phyloP scores from a whole-genome alignment of 202 grass and related monocot species.

The Saccharum hybrid region DNA sequence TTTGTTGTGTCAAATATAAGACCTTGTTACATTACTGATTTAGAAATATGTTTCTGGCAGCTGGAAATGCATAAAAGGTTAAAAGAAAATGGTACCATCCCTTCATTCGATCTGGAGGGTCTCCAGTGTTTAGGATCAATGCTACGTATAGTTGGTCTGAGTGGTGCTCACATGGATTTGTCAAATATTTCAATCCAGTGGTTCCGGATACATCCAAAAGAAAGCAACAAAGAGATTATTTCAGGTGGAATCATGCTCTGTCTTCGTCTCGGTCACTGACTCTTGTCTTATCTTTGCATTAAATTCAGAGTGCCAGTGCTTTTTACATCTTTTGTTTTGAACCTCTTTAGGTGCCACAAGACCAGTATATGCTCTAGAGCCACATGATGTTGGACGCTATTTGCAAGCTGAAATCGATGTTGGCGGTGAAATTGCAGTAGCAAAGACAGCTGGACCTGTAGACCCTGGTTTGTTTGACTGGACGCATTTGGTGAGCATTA shows the following conservation, averaged over 20 bases:
- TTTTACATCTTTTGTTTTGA: no score
- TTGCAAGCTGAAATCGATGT: no score
- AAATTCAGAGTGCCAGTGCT: no score
- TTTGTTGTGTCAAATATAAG: constrained; percentile 32
- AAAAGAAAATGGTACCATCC: constrained; percentile 44
- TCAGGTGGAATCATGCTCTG: constrained; percentile 59
- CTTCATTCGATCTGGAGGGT: constrained; percentile 73
- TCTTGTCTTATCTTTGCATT: no score
- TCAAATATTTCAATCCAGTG: constrained; percentile 75
- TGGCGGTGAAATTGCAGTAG: no score
- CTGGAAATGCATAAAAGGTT: constrained; percentile 59
- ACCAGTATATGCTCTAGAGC: no score
- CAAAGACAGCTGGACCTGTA: no score
- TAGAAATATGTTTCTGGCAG: constrained; percentile 50
- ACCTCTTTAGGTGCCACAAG: no score
- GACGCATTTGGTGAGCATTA: no score
- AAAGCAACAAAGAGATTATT: constrained; percentile 86
- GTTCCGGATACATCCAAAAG: constrained; percentile 79
- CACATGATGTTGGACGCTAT: no score
- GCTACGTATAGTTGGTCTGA: constrained; percentile 62
- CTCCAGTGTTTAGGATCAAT: constrained; percentile 84
- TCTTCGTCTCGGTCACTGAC: no score
- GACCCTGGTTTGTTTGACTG: no score
- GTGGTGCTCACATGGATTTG: constrained; percentile 54
- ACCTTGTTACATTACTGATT: constrained; percentile 25